These are phyloP conservation scores for Penicillium herquei DNA, from an alignment of 495 filamentous ascomycete species.

Conservation along the genomic window DNA sequence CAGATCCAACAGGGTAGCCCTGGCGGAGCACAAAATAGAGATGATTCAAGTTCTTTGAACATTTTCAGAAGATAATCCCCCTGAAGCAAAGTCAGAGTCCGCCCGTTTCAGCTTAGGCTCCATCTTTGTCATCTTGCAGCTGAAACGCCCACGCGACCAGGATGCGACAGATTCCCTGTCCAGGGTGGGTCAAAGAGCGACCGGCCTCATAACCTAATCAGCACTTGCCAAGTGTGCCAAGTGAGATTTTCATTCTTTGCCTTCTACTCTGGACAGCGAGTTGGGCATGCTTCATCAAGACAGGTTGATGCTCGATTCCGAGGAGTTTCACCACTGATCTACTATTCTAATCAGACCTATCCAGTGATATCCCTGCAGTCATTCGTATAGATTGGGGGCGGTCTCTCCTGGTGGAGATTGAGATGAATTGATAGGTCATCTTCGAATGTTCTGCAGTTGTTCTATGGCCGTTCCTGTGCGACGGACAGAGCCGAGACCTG, in stretches of 20 bases:
- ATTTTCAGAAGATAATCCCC: too few relatives aligned
- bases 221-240: slow-evolving; percentile 2
- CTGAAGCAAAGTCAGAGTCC: not conserved
- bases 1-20: too few relatives aligned
- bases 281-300: not conserved
- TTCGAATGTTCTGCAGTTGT: slow-evolving; percentile 21
- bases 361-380: too few relatives aligned
- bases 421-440: not conserved
- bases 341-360: too few relatives aligned
- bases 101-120: slow-evolving; percentile 11
- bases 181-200: slow-evolving; percentile 3
- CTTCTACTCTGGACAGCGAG: not conserved
- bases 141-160: slow-evolving; percentile 15
- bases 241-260: not conserved
- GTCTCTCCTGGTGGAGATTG: not conserved
- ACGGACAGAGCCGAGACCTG: slow-evolving; percentile 6
- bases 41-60: too few relatives aligned
- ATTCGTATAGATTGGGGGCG: too few relatives aligned
- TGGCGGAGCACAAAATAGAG: not conserved
- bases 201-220: not conserved
- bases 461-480: slow-evolving; percentile 18
- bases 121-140: slow-evolving; percentile 16
- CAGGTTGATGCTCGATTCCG: not conserved
- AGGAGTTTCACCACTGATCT: too few relatives aligned
- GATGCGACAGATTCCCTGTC: slow-evolving; percentile 5